Percentiles rank a stretch among this genome's conserved stretches.
Conservation (phyloP, 805 yeast species). For the Wickerhamomyces mucosus region DNA sequence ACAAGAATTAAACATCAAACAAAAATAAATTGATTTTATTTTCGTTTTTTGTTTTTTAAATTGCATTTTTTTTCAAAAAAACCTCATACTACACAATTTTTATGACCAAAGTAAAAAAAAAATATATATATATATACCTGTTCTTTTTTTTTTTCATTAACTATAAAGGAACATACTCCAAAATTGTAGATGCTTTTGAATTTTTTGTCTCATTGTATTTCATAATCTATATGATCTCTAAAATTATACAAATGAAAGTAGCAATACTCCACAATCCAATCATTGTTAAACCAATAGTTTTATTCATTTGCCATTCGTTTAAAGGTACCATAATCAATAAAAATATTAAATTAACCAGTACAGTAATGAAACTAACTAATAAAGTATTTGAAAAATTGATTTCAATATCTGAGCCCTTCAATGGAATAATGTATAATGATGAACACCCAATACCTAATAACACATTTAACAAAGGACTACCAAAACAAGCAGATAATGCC, state of each 20-base stretch:
- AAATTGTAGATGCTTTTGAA: too few relatives aligned
- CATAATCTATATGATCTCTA: constrained; percentile 13
- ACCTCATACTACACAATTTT: too few relatives aligned
- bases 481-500: constrained; percentile 94
- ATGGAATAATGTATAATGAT: constrained; percentile 38
- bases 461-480: constrained; percentile 78
- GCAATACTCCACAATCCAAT: constrained; percentile 18
- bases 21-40: constrained; percentile 5
- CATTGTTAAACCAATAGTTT: constrained; percentile 28
- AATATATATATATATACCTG: too few relatives aligned
- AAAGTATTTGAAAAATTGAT: constrained; percentile 32
- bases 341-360: constrained; percentile 29
- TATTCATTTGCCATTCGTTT: constrained; percentile 36
- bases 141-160: too few relatives aligned
- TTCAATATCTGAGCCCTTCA: constrained; percentile 15
- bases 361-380: constrained; percentile 28
- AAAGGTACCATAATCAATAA: constrained; percentile 33
- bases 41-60: too few relatives aligned
- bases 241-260: constrained; percentile 14
- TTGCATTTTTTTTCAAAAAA: too few relatives aligned
- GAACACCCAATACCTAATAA: constrained; percentile 74
- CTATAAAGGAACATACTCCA: too few relatives aligned
- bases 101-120: too few relatives aligned
- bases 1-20: constrained; percentile 8
- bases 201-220: too few relatives aligned